Conservation (phyloP, 2,329 filamentous ascomycete species). For the Penicillium crustosum region DNA sequence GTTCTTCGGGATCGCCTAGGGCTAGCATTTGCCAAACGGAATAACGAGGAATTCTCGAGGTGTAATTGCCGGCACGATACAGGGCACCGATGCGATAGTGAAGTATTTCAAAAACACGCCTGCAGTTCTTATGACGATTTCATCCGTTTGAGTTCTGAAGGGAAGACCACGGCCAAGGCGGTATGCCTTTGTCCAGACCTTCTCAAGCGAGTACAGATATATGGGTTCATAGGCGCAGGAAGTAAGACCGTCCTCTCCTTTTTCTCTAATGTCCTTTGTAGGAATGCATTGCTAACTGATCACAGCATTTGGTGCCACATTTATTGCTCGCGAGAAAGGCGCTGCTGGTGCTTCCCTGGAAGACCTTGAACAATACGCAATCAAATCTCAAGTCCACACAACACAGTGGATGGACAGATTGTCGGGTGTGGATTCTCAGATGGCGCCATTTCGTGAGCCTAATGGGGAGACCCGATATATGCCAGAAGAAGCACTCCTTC, state of each 20-base stretch:
- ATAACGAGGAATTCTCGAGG: conserved; percentile 11
- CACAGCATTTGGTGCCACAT: conserved; percentile 24
- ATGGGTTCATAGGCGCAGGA: conserved; percentile 21
- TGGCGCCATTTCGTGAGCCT: conserved; percentile 11
- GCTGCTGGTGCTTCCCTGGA: background rate
- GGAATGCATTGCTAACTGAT: conserved; percentile 3
- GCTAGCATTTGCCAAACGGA: conserved; percentile 4
- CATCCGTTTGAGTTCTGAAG: background rate
- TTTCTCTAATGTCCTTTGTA: background rate
- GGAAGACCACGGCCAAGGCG: background rate
- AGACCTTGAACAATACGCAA: conserved; percentile 18
- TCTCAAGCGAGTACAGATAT: conserved; percentile 12
- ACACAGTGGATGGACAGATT: conserved; percentile 4
- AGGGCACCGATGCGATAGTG: background rate
- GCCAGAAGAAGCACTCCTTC: conserved; percentile 29
- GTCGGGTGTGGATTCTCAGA: background rate
- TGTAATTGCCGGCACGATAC: conserved; percentile 5
- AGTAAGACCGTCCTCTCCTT: conserved; percentile 14
- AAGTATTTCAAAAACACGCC: background rate
- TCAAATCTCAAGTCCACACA: conserved; percentile 23
- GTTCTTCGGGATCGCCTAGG: conserved; percentile 11
- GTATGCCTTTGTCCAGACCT: conserved; percentile 7
- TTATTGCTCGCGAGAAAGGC: conserved; percentile 19
- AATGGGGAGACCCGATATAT: conserved; percentile 17
- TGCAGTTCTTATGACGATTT: background rate